These are phyloP conservation scores for Phytopythium boreale DNA, from an alignment of 352 stramenopile species.

Conservation along the genomic window DNA sequence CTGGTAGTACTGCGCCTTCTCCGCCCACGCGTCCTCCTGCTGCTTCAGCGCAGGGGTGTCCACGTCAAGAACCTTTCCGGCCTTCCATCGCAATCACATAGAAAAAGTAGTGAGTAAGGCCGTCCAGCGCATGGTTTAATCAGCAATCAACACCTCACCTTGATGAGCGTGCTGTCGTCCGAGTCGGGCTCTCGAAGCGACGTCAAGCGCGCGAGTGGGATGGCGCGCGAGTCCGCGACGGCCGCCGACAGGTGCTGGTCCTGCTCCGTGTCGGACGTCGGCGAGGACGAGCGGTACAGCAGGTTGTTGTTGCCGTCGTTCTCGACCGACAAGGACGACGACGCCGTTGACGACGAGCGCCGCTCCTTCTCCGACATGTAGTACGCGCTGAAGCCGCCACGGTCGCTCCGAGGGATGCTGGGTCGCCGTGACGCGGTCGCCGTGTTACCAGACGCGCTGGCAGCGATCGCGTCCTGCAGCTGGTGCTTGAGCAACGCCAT, in stretches of 20 bases:
- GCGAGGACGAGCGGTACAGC: slow-evolving; percentile 7
- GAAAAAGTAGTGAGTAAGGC: neutral
- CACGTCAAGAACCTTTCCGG: slow-evolving; percentile 9
- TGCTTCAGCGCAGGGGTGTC: slow-evolving; percentile 41
- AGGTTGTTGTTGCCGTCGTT: slow-evolving; percentile 31
- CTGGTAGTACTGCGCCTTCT: slow-evolving; percentile 36
- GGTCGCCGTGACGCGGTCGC: slow-evolving; percentile 12
- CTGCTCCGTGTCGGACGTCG: slow-evolving; percentile 26
- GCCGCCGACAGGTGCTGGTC: slow-evolving; percentile 36
- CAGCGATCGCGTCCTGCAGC: slow-evolving; percentile 35
- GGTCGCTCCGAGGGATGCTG: slow-evolving; percentile 19
- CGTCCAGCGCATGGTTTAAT: neutral
- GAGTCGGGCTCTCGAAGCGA: slow-evolving; percentile 2
- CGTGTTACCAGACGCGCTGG: slow-evolving; percentile 15
- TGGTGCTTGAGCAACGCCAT: slow-evolving; percentile 43
- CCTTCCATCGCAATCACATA: neutral
- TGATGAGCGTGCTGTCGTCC: neutral
- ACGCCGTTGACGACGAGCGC: slow-evolving; percentile 26
- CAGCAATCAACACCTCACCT: neutral
- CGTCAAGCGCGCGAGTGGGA: slow-evolving; percentile 31
- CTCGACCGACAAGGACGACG: slow-evolving; percentile 34
- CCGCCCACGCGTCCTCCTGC: slow-evolving; percentile 42
- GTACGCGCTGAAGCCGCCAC: slow-evolving; percentile 11
- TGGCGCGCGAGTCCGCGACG: slow-evolving; percentile 41
- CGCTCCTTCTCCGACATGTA: slow-evolving; percentile 35